Base-by-base conservation (phyloP, 345 rosid genomes). In the Raphanus raphanistrum region DNA sequence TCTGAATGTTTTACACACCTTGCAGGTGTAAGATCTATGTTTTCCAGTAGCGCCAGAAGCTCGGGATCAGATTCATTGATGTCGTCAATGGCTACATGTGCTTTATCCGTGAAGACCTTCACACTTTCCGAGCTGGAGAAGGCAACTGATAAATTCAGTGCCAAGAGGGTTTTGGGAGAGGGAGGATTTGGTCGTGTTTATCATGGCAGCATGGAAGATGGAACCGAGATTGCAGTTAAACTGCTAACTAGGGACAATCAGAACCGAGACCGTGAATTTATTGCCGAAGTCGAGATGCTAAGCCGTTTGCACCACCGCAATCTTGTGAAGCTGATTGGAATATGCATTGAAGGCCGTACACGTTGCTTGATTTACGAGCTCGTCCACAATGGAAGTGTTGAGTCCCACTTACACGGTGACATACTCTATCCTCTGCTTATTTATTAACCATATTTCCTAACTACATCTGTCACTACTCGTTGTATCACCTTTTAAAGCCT, bases 301-400 rank as follows among this genome's bases (percentile, higher is more conserved):
- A 91, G 99, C 86, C 88, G 99, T 73, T 88, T 96, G 86, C 99
- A 96, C 84, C 99, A 96, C 76, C 93, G 99, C n/a, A 96, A 96
- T 77, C 98, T 96, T 67, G 98, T 96, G 73, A 96, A 93, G 81
- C 85, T 96, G 78, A 86, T 93, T 63, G 99, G 99, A 71, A 87
- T 93, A 78, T 96, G 99, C 86, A 87, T 93, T 79, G 97, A 91
- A 85, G 98, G 96, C 59, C 86, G 84, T 41, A 84, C 83, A 0
- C 95, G 97, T 66, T 93, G 97, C 84, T 86, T 96, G 85, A 89
- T 96, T 15, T 96, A 96, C 81, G 99, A 96, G 81, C 85, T 96
- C 35, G 91, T 96, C 84, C 88, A 62, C 82, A 95, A 93, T 81
- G 98, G 99, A 81, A 95, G 98, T 73, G 92, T 95, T 25, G 99